Evolutionary conservation across 352 stramenopile genomes (phyloP).

Genomic region (Phytophthora vignae): DNA sequence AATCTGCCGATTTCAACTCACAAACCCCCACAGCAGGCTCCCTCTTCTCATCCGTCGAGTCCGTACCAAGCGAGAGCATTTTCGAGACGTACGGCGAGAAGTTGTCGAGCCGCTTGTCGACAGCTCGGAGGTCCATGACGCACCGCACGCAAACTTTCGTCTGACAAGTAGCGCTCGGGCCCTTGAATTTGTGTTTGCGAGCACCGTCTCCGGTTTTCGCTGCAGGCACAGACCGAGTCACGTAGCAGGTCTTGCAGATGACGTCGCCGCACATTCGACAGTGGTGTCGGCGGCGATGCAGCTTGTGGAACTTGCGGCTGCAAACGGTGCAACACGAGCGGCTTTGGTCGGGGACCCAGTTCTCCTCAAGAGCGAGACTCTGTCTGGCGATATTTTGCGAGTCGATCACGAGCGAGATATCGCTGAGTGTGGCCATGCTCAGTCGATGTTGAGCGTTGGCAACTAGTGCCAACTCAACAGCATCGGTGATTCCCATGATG

Average conservation of each 20-base stretch:
- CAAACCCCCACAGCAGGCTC: too few relatives aligned
- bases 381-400: constrained; percentile 57
- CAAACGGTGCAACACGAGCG: constrained; percentile 42
- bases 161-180: constrained; percentile 1
- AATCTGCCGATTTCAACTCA: too few relatives aligned
- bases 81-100: constrained; percentile 47
- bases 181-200: constrained; percentile 26
- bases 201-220: constrained; percentile 16
- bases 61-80: constrained; percentile 10
- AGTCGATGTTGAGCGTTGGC: constrained; percentile 51
- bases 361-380: constrained; percentile 27
- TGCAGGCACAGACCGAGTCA: constrained; percentile 43
- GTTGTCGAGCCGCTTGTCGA: constrained; percentile 43
- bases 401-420: constrained; percentile 66
- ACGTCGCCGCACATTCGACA: constrained; percentile 62
- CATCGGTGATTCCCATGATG: constrained; percentile 50
- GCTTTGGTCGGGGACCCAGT: constrained; percentile 51
- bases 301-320: constrained; percentile 37
- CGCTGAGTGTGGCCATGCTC: constrained; percentile 55
- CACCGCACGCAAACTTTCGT: constrained; percentile 71
- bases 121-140: constrained; percentile 50
- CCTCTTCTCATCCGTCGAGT: too few relatives aligned
- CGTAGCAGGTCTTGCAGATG: constrained; percentile 59
- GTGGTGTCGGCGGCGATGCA: constrained; percentile 53
- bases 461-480: constrained; percentile 40